phyloP scores from a whole-genome alignment of 768 basidiomycete genomes.

The Phylloporus arenicola region DNA sequence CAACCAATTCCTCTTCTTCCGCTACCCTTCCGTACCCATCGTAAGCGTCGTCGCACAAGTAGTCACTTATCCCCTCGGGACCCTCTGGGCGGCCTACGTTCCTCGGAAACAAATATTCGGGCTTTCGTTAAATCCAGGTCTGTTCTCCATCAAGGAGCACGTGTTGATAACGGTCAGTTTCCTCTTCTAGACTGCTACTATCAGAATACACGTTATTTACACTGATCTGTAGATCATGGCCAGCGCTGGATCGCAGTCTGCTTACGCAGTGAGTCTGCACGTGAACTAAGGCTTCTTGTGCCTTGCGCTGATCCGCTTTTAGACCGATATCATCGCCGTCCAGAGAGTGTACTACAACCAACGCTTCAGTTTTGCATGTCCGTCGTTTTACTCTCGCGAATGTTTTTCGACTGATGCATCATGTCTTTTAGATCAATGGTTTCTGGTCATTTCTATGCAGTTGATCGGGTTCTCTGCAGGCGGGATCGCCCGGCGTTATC shows the following conservation, averaged over 20 bases:
- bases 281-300: background rate
- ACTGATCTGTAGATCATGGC: slow-evolving; percentile 43
- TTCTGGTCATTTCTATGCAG: slow-evolving; percentile 70
- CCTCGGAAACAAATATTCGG: slow-evolving; percentile 57
- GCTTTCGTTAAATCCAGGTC: slow-evolving; percentile 64
- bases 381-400: slow-evolving; percentile 11
- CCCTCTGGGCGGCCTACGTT: slow-evolving; percentile 46
- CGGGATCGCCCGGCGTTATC: slow-evolving; percentile 68
- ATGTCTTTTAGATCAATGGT: slow-evolving; percentile 57
- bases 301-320: background rate
- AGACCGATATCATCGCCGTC: slow-evolving; percentile 71
- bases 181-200: slow-evolving; percentile 29
- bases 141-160: slow-evolving; percentile 74
- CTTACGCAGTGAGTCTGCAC: slow-evolving; percentile 48
- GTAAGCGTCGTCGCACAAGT: slow-evolving; percentile 66
- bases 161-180: slow-evolving; percentile 53
- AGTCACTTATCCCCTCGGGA: slow-evolving; percentile 64
- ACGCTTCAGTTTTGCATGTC: slow-evolving; percentile 54
- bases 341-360: slow-evolving; percentile 71
- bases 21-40: slow-evolving; percentile 62
- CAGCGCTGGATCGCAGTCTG: slow-evolving; percentile 51
- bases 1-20: slow-evolving; percentile 77
- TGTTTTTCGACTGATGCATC: slow-evolving; percentile 2
- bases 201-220: slow-evolving; percentile 15
- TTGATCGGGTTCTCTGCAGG: slow-evolving; percentile 83